Percentiles rank a stretch among this genome's conserved stretches.
These are phyloP conservation scores for Candida chauliodis DNA, from an alignment of 805 yeast species.

Conservation along the genomic window DNA sequence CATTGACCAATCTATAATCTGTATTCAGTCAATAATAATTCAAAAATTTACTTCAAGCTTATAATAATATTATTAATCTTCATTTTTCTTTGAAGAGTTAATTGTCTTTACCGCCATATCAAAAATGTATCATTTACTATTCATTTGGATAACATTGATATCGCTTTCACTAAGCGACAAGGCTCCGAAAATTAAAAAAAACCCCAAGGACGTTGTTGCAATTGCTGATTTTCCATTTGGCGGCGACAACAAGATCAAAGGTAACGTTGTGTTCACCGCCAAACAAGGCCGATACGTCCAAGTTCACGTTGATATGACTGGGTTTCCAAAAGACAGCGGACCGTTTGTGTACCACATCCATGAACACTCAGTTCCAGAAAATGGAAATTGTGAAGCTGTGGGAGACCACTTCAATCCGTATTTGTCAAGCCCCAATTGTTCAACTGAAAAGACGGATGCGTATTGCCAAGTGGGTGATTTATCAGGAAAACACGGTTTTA, in stretches of 20 bases:
- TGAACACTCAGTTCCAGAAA: slow-evolving; percentile 46
- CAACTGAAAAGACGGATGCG: slow-evolving; percentile 46
- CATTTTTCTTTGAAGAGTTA: slow-evolving; percentile 7
- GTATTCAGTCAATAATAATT: no score
- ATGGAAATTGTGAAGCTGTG: slow-evolving; percentile 50
- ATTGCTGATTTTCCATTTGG: slow-evolving; percentile 55
- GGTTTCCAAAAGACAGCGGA: slow-evolving; percentile 63
- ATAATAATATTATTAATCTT: slow-evolving; percentile 7
- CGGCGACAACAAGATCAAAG: slow-evolving; percentile 38
- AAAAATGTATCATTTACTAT: background rate
- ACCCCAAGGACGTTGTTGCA: slow-evolving; percentile 50
- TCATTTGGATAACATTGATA: background rate
- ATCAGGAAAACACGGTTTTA: slow-evolving; percentile 74
- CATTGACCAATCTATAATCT: no score
- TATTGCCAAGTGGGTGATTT: slow-evolving; percentile 71
- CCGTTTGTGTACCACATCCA: slow-evolving; percentile 71
- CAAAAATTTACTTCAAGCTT: slow-evolving; percentile 4
- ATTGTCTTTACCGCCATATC: background rate
- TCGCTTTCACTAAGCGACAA: slow-evolving; percentile 11
- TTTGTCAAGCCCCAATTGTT: slow-evolving; percentile 52
- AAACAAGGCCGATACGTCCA: slow-evolving; percentile 57
- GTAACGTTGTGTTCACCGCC: slow-evolving; percentile 54
- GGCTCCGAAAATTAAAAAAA: slow-evolving; percentile 50
- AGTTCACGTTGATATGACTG: slow-evolving; percentile 68
- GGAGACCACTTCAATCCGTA: slow-evolving; percentile 66